Percentiles rank a stretch among this genome's conserved stretches.
phyloP scores from a whole-genome alignment of 805 yeast genomes.

The Suhomyces sp. region DNA sequence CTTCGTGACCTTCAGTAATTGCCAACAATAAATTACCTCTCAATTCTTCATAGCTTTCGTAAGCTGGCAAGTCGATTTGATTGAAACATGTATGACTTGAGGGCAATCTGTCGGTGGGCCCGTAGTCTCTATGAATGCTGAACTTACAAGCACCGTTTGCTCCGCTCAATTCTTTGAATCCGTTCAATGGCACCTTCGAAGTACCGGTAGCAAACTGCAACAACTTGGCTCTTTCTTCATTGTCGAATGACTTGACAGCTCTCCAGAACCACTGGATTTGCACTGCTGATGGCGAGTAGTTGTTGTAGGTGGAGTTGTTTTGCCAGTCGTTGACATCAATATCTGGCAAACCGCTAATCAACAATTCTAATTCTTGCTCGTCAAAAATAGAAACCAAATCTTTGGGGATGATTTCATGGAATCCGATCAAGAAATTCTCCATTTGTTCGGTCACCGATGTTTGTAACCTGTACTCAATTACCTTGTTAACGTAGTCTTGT shows the following conservation, averaged over 20 bases:
- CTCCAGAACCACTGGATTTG: constrained; percentile 98
- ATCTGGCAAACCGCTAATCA: constrained; percentile 93
- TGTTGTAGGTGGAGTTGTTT: constrained; percentile 73
- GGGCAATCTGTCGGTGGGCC: constrained; percentile 81
- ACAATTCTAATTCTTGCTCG: constrained; percentile 90
- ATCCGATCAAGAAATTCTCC: constrained; percentile 80
- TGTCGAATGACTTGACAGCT: constrained; percentile 90
- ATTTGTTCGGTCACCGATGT: constrained; percentile 84
- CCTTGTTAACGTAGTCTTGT: constrained; percentile 78
- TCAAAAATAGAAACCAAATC: constrained; percentile 84
- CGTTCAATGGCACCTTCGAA: constrained; percentile 90
- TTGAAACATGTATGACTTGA: constrained; percentile 97
- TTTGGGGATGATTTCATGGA: constrained; percentile 84
- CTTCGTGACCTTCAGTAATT: constrained; percentile 92
- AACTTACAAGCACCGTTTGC: constrained; percentile 83
- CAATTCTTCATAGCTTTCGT: constrained; percentile 81
- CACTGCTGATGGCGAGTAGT: constrained; percentile 76
- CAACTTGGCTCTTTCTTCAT: constrained; percentile 89
- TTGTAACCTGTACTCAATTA: constrained; percentile 83
- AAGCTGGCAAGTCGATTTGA: constrained; percentile 90
- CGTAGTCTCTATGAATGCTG: constrained; percentile 86
- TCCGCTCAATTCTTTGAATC: constrained; percentile 87
- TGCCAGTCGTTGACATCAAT: constrained; percentile 97
- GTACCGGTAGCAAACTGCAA: constrained; percentile 97
- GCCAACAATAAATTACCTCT: constrained; percentile 80